Evolutionary conservation across 176 grass and related monocot species (phyloP).

Genomic region (Alloteropsis semialata): DNA sequence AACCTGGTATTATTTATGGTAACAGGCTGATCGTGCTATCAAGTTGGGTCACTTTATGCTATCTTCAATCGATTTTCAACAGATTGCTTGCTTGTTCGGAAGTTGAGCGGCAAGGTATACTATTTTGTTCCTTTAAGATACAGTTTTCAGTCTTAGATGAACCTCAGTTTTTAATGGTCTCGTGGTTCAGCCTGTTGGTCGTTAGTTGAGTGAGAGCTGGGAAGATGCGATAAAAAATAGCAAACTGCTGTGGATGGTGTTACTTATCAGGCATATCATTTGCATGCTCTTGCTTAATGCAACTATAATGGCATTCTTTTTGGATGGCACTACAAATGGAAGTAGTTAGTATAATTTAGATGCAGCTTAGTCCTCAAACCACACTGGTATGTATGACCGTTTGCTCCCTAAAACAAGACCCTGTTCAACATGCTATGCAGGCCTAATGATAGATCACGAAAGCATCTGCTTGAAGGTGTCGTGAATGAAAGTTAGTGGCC

Average conservation of each 20-base stretch:
- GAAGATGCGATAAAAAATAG: background rate
- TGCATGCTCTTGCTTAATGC: background rate
- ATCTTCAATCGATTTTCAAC: background rate
- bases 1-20: background rate
- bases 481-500: background rate
- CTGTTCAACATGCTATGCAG: background rate
- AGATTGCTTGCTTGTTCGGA: constrained; percentile 4
- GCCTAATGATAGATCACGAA: background rate
- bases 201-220: background rate
- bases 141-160: background rate
- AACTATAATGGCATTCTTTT: no score
- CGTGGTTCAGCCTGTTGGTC: background rate
- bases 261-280: background rate
- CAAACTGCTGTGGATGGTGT: background rate
- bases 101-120: background rate
- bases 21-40: background rate
- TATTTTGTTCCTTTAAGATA: background rate
- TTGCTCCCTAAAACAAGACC: background rate
- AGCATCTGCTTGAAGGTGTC: background rate
- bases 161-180: background rate
- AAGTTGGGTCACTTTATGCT: constrained; percentile 13
- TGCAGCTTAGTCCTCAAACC: background rate
- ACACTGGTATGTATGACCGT: background rate
- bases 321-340: background rate
- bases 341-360: background rate